Evolutionary conservation across 805 yeast species (phyloP).

Genomic region (Komagataella mondaviorum): DNA sequence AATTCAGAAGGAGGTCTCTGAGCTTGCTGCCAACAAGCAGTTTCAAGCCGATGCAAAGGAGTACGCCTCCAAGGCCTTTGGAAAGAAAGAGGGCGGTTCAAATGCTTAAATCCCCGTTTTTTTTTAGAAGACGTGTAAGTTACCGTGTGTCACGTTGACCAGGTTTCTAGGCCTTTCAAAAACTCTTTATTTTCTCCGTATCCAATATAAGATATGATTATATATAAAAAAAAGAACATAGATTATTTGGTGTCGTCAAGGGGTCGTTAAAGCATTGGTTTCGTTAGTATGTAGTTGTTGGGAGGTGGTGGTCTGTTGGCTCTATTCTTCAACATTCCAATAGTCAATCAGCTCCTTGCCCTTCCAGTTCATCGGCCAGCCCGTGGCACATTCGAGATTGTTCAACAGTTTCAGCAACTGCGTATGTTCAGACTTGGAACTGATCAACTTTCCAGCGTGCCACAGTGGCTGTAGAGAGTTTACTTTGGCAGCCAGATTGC

Average conservation of each 20-base stretch:
- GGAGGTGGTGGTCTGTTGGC: not conserved
- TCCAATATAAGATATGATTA: not conserved
- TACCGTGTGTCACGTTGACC: too few relatives aligned
- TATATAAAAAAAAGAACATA: not conserved
- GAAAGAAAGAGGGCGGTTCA: not conserved
- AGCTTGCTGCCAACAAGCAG: not conserved
- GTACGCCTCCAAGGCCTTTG: not conserved
- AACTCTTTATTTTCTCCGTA: not conserved
- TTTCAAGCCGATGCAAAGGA: not conserved
- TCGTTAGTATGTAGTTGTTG: not conserved
- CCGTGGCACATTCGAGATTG: conserved; percentile 11
- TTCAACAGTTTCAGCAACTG: conserved; percentile 10
- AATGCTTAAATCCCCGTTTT: not conserved
- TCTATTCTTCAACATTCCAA: conserved; percentile 8
- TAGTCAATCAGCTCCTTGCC: conserved; percentile 12
- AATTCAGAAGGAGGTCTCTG: not conserved
- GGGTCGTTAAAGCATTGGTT: not conserved
- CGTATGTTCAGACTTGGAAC: conserved; percentile 12
- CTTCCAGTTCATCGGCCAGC: conserved; percentile 10
- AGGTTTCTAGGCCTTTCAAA: too few relatives aligned
- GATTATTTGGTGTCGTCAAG: not conserved
- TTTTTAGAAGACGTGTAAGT: too few relatives aligned
- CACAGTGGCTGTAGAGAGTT: conserved; percentile 14
- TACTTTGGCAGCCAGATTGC: conserved; percentile 12
- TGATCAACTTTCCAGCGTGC: conserved; percentile 13